Base-by-base conservation (phyloP, 177 flowering plant genomes). In the Tripterygium wilfordii region DNA sequence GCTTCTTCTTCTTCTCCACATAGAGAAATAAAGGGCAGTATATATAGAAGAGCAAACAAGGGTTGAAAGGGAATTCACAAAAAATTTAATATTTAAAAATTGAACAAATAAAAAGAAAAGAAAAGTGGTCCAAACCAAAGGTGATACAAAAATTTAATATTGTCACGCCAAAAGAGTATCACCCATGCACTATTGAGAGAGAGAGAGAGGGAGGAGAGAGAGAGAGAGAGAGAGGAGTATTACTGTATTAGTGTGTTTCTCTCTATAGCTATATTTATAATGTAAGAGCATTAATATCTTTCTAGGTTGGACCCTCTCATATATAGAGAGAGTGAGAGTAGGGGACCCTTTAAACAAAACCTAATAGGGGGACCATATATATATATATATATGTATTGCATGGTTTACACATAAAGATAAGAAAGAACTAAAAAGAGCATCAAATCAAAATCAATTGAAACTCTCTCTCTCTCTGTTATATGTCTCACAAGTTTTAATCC, bases 61-160 rank as follows among this genome's bases (percentile, higher is more conserved):
- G 33, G n/a, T 29, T 36, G 30, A 53, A 33, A 35, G 58, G 27
- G 27, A 10, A 25, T 42, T 36, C 8, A 9, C 1, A 18, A 15
- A 15, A 18, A 20, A 12, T 12, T 19, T 30, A 30, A 30, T 30
- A 23, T 20, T 38, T 27, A 22, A 46, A 51, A 57, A 31, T 29
- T 45, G 46, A 39, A 53, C 10, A 38, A 67, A 55, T 22, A 18
- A 42, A 45, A 20, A 40, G 10, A 35, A 52, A 28, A 22, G 24
- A 30, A 17, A 16, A 32, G 83, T 79, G 85, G 85, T 79, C 83
- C 88, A 72, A 25, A 38, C 83, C 88, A 18, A 13, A 13, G 16
- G 43, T 37, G 64, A 42, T 60, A 56, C 53, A 66, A n/a, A n/a
- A 68, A 76, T 74, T 80, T 76, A 80, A 78, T 66, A 77, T 69